Evolutionary conservation across 768 basidiomycete species (phyloP), one percentile per base, ranked within the genome.

Genomic region (Leucocoprinus birnbaumii): DNA sequence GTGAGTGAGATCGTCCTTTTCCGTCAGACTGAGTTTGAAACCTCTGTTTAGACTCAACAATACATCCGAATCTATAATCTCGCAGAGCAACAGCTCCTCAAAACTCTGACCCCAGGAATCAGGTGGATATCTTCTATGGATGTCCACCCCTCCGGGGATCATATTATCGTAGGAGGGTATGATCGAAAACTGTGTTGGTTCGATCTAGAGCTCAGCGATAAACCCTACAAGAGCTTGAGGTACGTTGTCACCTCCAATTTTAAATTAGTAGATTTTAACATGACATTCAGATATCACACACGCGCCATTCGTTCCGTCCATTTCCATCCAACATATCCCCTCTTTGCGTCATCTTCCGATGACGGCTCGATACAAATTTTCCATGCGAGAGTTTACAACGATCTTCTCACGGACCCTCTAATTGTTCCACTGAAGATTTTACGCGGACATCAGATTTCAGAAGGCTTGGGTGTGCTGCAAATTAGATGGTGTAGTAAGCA

Each of bases 171-270:
- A 48, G 97, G 97, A 56, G 93, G 93, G 45, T 98, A 98, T 70
- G 97, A 99, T 74, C 87, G 91, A 62, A 97, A 98, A 69, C 74
- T 99, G 14, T 95, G 94, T 69, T 99, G 97, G 97, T 98, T 98
- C 70, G 97, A 99, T 74, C 77, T 99, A 60, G 97, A 98, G 65
- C 84, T 99, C 53, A 92, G 89, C 62, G 89, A 91, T 59, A 97
- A 96, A 69, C 97, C 97, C 1, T 99, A 96, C 80, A 98, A 97
- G 73, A 85, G 97, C 52, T 74, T 99, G 62, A 84, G 93, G 94
- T 92, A 69, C 61, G 79, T 49, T 25, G 43, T 26, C 5, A 27
- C 38, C 38, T 56, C 50, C 56, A 55, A 38, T 38, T 14, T 35
- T 44, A 7, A 47, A 41, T 41, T 47, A 25, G 44, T 35, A 21